A percentile compares a stretch with the other conserved stretches of the same genome.
Conservation (phyloP, 2,329 filamentous ascomycete species). For the Raffaelea ambrosiae region DNA sequence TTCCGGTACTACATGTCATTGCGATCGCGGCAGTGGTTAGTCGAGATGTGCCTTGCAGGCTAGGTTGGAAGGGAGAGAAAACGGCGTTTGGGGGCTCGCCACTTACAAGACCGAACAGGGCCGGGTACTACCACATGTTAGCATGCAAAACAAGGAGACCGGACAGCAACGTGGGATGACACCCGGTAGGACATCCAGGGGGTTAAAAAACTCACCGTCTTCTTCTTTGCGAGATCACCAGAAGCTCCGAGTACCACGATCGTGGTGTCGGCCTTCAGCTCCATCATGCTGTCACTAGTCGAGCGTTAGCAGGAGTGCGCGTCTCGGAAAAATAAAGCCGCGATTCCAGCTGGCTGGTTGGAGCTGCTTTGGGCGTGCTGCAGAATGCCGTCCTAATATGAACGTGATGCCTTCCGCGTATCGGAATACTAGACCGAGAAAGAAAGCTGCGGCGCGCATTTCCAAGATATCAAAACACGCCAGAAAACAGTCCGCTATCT, state of each 20-base stretch:
- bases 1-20: constrained; percentile 69
- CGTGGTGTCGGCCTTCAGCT: constrained; percentile 97
- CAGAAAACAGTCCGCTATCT: too few relatives aligned
- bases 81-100: constrained; percentile 6
- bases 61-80: not conserved
- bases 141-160: constrained; percentile 9
- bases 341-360: too few relatives aligned
- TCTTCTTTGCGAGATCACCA: constrained; percentile 98
- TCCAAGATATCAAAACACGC: too few relatives aligned
- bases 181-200: too few relatives aligned
- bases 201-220: constrained; percentile 73
- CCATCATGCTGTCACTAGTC: constrained; percentile 55
- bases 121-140: constrained; percentile 64
- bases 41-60: not conserved
- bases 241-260: constrained; percentile 96
- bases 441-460: too few relatives aligned
- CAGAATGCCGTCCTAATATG: too few relatives aligned
- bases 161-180: too few relatives aligned
- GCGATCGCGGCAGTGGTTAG: not conserved
- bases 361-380: too few relatives aligned
- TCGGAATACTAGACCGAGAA: too few relatives aligned
- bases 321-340: too few relatives aligned
- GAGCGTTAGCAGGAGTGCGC: too few relatives aligned
- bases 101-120: constrained; percentile 93
- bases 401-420: too few relatives aligned